Evolutionary conservation across 495 filamentous ascomycete species (phyloP).

Genomic region (Aspergillus conjunctus): DNA sequence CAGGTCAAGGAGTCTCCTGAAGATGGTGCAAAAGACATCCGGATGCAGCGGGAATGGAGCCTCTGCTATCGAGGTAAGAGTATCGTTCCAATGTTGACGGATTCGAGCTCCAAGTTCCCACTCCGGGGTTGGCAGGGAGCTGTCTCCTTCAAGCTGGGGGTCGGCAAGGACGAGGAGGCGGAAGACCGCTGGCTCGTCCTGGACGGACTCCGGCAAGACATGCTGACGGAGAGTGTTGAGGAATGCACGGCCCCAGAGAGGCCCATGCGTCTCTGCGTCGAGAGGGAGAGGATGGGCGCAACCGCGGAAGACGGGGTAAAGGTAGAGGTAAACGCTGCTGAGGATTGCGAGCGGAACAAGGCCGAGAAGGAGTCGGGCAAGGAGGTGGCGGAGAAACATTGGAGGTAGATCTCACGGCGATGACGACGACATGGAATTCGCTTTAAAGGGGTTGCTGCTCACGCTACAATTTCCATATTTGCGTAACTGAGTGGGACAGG

Average conservation of each 20-base stretch:
- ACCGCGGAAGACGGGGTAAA: slow-evolving; percentile 79
- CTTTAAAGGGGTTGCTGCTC: background rate
- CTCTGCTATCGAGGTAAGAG: background rate
- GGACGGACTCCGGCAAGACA: slow-evolving; percentile 28
- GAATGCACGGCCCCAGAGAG: slow-evolving; percentile 15
- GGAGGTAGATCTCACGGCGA: slow-evolving; percentile 7
- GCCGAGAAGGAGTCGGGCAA: slow-evolving; percentile 62
- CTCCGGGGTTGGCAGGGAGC: slow-evolving; percentile 66
- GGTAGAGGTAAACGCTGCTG: slow-evolving; percentile 77
- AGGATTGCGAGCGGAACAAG: slow-evolving; percentile 71
- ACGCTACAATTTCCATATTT: background rate
- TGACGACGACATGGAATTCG: slow-evolving; percentile 19
- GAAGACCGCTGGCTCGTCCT: slow-evolving; percentile 59
- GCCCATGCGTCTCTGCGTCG: slow-evolving; percentile 15
- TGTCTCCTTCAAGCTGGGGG: slow-evolving; percentile 94
- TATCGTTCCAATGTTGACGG: slow-evolving; percentile 14
- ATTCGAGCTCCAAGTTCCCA: slow-evolving; percentile 44
- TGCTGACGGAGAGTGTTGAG: slow-evolving; percentile 54
- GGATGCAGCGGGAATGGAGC: slow-evolving; percentile 24
- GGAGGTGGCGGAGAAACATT: slow-evolving; percentile 58
- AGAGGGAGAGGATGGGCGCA: slow-evolving; percentile 76
- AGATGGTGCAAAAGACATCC: slow-evolving; percentile 42
- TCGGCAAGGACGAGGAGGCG: slow-evolving; percentile 88
- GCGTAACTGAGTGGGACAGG: background rate
- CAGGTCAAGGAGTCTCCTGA: slow-evolving; percentile 52